phyloP scores from a whole-genome alignment of 2,329 filamentous ascomycete genomes.

The Sporothrix brasiliensis region DNA sequence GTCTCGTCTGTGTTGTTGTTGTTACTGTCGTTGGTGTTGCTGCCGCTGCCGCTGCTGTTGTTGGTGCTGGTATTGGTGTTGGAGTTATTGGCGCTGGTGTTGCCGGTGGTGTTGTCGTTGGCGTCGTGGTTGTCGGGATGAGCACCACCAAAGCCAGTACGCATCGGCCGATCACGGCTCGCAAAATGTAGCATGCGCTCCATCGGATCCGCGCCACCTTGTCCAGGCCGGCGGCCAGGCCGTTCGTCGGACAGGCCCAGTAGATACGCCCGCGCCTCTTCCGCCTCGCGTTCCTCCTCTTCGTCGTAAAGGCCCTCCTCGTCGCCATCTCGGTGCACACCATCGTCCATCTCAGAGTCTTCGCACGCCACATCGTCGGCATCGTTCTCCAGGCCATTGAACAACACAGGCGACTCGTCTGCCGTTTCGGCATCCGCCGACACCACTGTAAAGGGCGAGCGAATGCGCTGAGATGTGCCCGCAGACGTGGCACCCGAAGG shows the following conservation, averaged over 20 bases:
- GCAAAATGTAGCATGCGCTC: constrained; percentile 9
- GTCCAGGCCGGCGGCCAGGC: constrained; percentile 14
- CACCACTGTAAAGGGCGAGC: constrained; percentile 33
- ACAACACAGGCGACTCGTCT: constrained; percentile 32
- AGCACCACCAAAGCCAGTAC: constrained; percentile 29
- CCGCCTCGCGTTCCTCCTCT: constrained; percentile 45
- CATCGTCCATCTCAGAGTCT: constrained; percentile 58
- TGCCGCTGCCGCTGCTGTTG: not conserved
- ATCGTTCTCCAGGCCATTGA: not conserved
- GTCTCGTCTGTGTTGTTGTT: constrained; percentile 39
- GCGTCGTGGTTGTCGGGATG: not conserved
- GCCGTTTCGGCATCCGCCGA: constrained; percentile 30
- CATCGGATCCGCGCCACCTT: not conserved
- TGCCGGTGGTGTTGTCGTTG: not conserved
- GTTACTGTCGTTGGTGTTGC: constrained; percentile 41
- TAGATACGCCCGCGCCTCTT: constrained; percentile 39
- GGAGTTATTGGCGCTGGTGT: not conserved
- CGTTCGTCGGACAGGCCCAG: constrained; percentile 33
- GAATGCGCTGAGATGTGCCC: constrained; percentile 32
- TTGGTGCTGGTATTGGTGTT: constrained; percentile 12
- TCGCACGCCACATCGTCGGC: constrained; percentile 56
- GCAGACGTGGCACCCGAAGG: constrained; percentile 31
- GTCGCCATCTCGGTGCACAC: constrained; percentile 49
- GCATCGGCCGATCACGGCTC: constrained; percentile 36
- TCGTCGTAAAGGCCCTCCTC: constrained; percentile 52